Conservation (phyloP, 495 filamentous ascomycete species). For the Symbiotaphrina buchneri region DNA sequence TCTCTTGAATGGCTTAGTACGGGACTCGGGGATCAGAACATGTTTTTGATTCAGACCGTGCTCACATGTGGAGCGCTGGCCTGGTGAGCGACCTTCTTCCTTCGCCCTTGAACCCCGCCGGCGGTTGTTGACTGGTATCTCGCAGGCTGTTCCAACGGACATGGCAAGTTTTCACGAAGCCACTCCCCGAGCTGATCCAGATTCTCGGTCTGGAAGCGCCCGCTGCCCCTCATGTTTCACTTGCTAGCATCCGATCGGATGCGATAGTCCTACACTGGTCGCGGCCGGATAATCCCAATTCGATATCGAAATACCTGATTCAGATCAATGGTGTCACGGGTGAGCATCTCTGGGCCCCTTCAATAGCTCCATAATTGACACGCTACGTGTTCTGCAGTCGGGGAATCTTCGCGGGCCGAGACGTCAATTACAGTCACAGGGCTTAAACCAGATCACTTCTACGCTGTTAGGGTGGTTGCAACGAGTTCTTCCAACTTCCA, state of each 20-base stretch:
- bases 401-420: constrained; percentile 62
- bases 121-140: background rate
- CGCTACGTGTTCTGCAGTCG: constrained; percentile 28
- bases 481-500: constrained; percentile 80
- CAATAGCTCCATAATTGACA: background rate
- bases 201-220: constrained; percentile 87
- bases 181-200: constrained; percentile 72
- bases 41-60: constrained; percentile 10
- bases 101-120: too few relatives aligned
- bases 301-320: constrained; percentile 70
- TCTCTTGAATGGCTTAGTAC: too few relatives aligned
- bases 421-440: constrained; percentile 75
- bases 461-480: constrained; percentile 79
- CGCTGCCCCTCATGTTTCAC: constrained; percentile 65
- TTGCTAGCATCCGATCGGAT: constrained; percentile 74
- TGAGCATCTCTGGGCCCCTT: constrained; percentile 16
- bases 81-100: constrained; percentile 8
- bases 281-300: constrained; percentile 48
- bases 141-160: constrained; percentile 58
- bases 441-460: constrained; percentile 65
- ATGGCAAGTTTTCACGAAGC: constrained; percentile 69
- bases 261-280: constrained; percentile 87
- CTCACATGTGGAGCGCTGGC: constrained; percentile 10
- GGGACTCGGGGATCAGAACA: constrained; percentile 6
- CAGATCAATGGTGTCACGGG: constrained; percentile 85